Evolutionary conservation across 129 eudicot genomes (phyloP).

Genomic region (Logfia minima): DNA sequence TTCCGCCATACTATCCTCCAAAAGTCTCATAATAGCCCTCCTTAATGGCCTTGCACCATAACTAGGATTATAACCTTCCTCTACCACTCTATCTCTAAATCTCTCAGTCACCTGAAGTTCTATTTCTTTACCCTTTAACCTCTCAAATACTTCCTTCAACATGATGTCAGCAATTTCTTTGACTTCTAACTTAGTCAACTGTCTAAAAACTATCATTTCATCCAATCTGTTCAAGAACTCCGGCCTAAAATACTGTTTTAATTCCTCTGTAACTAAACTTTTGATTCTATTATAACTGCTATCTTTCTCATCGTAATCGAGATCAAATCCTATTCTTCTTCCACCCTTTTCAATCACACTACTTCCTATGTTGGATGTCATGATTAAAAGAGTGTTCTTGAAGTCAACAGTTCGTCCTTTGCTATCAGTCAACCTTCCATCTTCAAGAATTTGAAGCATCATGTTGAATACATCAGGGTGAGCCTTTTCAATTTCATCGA

Average conservation of each 20-base stretch:
- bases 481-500: slow-evolving; percentile 62
- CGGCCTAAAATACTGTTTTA: slow-evolving; percentile 39
- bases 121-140: slow-evolving; percentile 43
- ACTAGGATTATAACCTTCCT: slow-evolving; percentile 47
- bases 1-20: slow-evolving; percentile 54
- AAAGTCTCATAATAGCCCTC: slow-evolving; percentile 43
- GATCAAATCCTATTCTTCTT: slow-evolving; percentile 75
- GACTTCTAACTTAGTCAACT: slow-evolving; percentile 32
- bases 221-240: slow-evolving; percentile 50
- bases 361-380: slow-evolving; percentile 53
- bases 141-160: slow-evolving; percentile 41
- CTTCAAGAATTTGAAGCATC: slow-evolving; percentile 60
- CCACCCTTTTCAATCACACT: slow-evolving; percentile 36
- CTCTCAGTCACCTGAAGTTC: slow-evolving; percentile 34
- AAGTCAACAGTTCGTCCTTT: slow-evolving; percentile 54
- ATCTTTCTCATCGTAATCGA: slow-evolving; percentile 77
- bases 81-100: slow-evolving; percentile 40
- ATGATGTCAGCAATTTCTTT: slow-evolving; percentile 41
- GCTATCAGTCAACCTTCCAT: slow-evolving; percentile 51
- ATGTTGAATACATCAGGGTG: slow-evolving; percentile 47
- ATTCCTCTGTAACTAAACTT: slow-evolving; percentile 32
- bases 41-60: slow-evolving; percentile 59
- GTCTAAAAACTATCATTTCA: slow-evolving; percentile 43
- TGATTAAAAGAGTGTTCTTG: slow-evolving; percentile 44
- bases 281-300: slow-evolving; percentile 57